These are phyloP conservation scores for Metschnikowia similis DNA, from an alignment of 805 yeast genomes.

Conservation along the genomic window DNA sequence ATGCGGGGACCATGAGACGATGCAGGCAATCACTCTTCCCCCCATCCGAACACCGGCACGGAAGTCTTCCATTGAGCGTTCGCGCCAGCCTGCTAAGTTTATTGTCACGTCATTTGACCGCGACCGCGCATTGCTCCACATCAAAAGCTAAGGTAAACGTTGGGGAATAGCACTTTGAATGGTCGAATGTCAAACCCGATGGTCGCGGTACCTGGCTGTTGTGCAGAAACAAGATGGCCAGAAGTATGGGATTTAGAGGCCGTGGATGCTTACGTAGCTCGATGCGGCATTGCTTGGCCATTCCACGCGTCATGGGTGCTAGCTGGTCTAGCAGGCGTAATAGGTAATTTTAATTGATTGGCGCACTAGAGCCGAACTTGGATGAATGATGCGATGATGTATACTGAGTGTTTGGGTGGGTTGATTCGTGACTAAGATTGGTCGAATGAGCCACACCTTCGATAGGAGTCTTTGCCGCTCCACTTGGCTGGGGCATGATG, in stretches of 20 bases:
- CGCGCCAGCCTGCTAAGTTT: conserved; percentile 16
- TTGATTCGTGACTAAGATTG: too few species aligned
- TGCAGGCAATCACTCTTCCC: conserved; percentile 6
- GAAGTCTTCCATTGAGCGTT: conserved; percentile 9
- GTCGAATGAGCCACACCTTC: too few species aligned
- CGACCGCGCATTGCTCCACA: conserved; percentile 23
- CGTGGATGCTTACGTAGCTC: too few species aligned
- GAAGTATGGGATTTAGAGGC: too few species aligned
- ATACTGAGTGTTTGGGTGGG: too few species aligned
- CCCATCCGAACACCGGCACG: conserved; percentile 13
- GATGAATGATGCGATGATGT: too few species aligned
- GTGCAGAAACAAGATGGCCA: too few species aligned
- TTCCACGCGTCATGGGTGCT: not conserved
- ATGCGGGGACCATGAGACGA: conserved; percentile 3
- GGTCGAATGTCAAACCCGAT: not conserved
- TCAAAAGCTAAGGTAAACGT: not conserved
- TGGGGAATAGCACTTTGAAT: not conserved
- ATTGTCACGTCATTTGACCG: conserved; percentile 32
- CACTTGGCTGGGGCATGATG: not conserved
- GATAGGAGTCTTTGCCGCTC: too few species aligned
- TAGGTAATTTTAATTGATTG: not conserved
- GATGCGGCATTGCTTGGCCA: not conserved
- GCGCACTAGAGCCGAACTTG: too few species aligned
- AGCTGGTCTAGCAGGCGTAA: conserved; percentile 8
- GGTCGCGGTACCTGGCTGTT: too few species aligned